Evolutionary conservation across 2,329 filamentous ascomycete species (phyloP).

Genomic region (Trichophyton verrucosum): DNA sequence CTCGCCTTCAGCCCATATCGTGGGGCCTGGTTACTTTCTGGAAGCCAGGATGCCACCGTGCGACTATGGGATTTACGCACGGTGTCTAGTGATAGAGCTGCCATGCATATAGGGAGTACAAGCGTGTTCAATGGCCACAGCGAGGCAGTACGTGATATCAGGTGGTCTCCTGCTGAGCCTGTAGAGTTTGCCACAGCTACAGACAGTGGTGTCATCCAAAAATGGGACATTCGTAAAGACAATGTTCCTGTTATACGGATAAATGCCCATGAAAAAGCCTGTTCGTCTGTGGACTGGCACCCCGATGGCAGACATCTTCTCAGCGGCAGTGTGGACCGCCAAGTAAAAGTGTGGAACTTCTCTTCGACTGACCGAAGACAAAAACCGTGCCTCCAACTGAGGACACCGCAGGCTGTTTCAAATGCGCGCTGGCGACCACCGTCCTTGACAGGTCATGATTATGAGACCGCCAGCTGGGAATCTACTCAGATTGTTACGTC

Average conservation of each 20-base stretch:
- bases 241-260: conserved; percentile 48
- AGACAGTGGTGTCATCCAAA: conserved; percentile 50
- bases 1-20: conserved; percentile 53
- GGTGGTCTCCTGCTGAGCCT: conserved; percentile 52
- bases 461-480: conserved; percentile 43
- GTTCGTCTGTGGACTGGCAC: conserved; percentile 54
- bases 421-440: conserved; percentile 52
- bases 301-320: conserved; percentile 53
- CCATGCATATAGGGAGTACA: conserved; percentile 43
- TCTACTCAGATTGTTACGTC: conserved; percentile 51
- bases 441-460: conserved; percentile 41
- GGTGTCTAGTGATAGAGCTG: conserved; percentile 36
- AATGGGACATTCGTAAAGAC: conserved; percentile 50
- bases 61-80: conserved; percentile 53
- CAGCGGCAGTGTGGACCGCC: conserved; percentile 50
- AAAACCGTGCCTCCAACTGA: conserved; percentile 47
- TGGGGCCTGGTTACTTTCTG: conserved; percentile 49
- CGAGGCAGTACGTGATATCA: conserved; percentile 50
- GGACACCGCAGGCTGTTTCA: conserved; percentile 49
- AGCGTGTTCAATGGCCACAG: conserved; percentile 45
- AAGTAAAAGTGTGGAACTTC: conserved; percentile 54
- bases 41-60: conserved; percentile 52
- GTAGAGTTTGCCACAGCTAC: conserved; percentile 53
- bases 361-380: conserved; percentile 44
- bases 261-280: conserved; percentile 48